A percentile compares a stretch with the other conserved stretches of the same genome.
Evolutionary conservation across 306 rosid genomes (phyloP).

Genomic region (Delonix regia): DNA sequence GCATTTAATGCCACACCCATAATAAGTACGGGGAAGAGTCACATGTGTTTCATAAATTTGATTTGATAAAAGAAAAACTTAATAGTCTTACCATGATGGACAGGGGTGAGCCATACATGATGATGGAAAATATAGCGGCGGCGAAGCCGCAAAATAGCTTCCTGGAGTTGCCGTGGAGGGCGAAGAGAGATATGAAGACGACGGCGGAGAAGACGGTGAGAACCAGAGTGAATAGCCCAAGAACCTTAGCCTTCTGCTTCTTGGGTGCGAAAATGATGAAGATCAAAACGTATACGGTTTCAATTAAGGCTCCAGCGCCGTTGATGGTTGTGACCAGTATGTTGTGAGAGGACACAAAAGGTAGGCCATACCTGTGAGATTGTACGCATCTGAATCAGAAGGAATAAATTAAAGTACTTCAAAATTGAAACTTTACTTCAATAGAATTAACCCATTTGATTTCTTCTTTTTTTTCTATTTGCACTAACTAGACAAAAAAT

Average conservation of each 20-base stretch:
- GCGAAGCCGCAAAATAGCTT: slow-evolving; percentile 82
- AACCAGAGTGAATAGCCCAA: slow-evolving; percentile 51
- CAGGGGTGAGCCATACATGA: slow-evolving; percentile 94
- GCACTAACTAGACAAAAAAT: not conserved
- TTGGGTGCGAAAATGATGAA: slow-evolving; percentile 60
- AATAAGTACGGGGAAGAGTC: not conserved
- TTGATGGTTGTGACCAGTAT: slow-evolving; percentile 76
- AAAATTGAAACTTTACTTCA: not conserved
- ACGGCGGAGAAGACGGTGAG: slow-evolving; percentile 56
- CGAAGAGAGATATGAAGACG: slow-evolving; percentile 74
- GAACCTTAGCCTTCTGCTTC: slow-evolving; percentile 63
- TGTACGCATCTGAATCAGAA: not conserved
- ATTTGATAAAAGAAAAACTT: not conserved
- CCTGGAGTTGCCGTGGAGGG: slow-evolving; percentile 54
- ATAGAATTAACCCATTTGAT: not conserved
- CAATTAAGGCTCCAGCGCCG: slow-evolving; percentile 77
- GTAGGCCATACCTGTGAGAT: slow-evolving; percentile 77
- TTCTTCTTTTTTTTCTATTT: not conserved
- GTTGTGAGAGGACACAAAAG: slow-evolving; percentile 85
- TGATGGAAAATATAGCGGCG: slow-evolving; percentile 69
- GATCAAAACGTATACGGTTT: slow-evolving; percentile 61
- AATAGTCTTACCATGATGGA: slow-evolving; percentile 81
- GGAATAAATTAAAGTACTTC: not conserved
- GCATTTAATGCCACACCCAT: too few relatives aligned
- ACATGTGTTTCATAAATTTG: not conserved